Conservation (phyloP, 352 stramenopile genomes). For the Phytophthora aleatoria region DNA sequence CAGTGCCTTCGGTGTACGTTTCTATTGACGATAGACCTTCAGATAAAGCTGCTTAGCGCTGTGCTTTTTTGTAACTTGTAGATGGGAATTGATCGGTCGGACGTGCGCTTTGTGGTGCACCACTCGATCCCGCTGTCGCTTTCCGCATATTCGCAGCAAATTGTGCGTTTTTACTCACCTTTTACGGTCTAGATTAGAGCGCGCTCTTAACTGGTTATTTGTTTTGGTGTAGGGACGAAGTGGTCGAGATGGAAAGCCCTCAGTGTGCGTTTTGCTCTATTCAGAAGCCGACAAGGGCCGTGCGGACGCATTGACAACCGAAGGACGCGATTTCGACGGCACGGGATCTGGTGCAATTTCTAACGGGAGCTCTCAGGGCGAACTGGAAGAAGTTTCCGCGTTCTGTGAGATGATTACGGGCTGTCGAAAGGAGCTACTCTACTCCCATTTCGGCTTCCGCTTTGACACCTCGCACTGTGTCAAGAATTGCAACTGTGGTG, state of each 20-base stretch:
- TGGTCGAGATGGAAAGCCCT: constrained; percentile 59
- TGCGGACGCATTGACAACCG: constrained; percentile 48
- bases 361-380: constrained; percentile 43
- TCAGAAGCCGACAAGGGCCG: constrained; percentile 59
- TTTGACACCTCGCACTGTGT: constrained; percentile 46
- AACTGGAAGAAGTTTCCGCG: constrained; percentile 54
- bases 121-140: constrained; percentile 71
- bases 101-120: constrained; percentile 81
- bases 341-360: constrained; percentile 23
- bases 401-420: constrained; percentile 58
- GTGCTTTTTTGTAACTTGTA: constrained; percentile 24
- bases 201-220: not conserved
- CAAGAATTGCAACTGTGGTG: constrained; percentile 71
- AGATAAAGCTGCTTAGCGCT: not conserved
- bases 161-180: constrained; percentile 43
- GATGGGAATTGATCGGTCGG: constrained; percentile 82
- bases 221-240: constrained; percentile 54
- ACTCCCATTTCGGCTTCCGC: constrained; percentile 56
- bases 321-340: constrained; percentile 37
- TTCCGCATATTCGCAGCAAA: constrained; percentile 77
- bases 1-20: constrained; percentile 72
- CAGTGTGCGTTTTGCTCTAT: constrained; percentile 68
- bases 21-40: not conserved
- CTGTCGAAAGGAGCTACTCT: constrained; percentile 65
- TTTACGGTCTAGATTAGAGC: not conserved